Percentiles rank a stretch among this genome's conserved stretches.
phyloP scores from a whole-genome alignment of 192 early-diverging fungal species.

The Mortierella claussenii region DNA sequence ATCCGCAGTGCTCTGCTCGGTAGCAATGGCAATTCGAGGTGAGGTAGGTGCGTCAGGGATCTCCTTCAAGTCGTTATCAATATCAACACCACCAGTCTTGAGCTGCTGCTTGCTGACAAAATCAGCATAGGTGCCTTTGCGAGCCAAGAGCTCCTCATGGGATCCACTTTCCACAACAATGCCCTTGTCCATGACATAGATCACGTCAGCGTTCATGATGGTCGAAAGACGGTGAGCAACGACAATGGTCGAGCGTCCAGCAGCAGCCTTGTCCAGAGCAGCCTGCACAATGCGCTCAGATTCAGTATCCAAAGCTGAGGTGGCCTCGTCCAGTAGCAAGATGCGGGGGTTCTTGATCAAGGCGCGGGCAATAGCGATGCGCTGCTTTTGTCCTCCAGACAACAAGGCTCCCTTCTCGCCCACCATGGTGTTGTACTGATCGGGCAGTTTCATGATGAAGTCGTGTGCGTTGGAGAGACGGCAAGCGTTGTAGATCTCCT shows the following conservation, averaged over 20 bases:
- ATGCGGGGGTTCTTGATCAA: slow-evolving; percentile 90
- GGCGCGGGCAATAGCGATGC: slow-evolving; percentile 95
- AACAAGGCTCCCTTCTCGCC: slow-evolving; percentile 86
- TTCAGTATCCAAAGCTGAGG: slow-evolving; percentile 86
- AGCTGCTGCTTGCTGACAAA: slow-evolving; percentile 72
- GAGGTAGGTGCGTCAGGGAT: neutral
- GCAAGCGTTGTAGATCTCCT: slow-evolving; percentile 68
- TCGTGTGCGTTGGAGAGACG: slow-evolving; percentile 79
- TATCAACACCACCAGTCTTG: slow-evolving; percentile 43
- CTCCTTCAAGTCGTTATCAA: neutral
- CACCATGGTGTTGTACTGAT: slow-evolving; percentile 88
- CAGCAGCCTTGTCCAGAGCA: slow-evolving; percentile 76
- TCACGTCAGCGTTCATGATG: slow-evolving; percentile 80
- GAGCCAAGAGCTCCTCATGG: slow-evolving; percentile 73
- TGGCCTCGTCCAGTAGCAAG: slow-evolving; percentile 91
- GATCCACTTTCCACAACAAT: slow-evolving; percentile 73
- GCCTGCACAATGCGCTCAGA: slow-evolving; percentile 81
- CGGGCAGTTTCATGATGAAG: slow-evolving; percentile 77
- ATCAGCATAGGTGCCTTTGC: slow-evolving; percentile 60
- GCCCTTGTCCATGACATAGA: slow-evolving; percentile 81
- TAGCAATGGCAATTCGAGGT: slow-evolving; percentile 43
- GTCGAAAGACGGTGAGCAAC: slow-evolving; percentile 90
- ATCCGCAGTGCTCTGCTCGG: slow-evolving; percentile 41
- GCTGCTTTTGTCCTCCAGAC: slow-evolving; percentile 96
- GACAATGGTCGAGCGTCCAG: slow-evolving; percentile 84